Percentiles rank a stretch among this genome's conserved stretches.
These are phyloP conservation scores for Pseudopyrenochaeta lycopersici DNA, from an alignment of 2,329 filamentous ascomycete genomes.

Conservation along the genomic window DNA sequence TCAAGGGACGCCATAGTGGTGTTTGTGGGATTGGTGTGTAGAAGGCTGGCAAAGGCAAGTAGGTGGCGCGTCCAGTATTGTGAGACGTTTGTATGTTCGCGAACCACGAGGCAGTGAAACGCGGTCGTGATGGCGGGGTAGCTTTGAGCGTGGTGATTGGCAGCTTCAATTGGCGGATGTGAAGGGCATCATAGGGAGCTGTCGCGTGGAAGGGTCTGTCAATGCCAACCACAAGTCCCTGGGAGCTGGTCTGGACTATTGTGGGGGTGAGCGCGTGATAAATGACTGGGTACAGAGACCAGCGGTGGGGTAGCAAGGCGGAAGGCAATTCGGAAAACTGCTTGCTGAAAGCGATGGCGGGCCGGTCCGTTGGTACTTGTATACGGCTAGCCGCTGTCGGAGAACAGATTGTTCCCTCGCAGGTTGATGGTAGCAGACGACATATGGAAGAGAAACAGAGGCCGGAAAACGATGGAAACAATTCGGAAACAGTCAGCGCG, in stretches of 20 bases:
- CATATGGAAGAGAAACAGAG: slow-evolving; percentile 41
- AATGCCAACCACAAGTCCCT: slow-evolving; percentile 12
- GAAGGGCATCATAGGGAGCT: slow-evolving; percentile 30
- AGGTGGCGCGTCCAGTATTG: slow-evolving; percentile 16
- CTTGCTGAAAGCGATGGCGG: slow-evolving; percentile 33
- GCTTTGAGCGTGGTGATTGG: slow-evolving; percentile 18
- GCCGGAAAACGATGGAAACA: slow-evolving; percentile 21
- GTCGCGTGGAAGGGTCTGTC: slow-evolving; percentile 14
- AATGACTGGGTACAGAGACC: slow-evolving; percentile 19
- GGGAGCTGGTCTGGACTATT: slow-evolving; percentile 16
- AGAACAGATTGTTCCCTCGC: slow-evolving; percentile 48
- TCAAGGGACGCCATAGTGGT: slow-evolving; percentile 73
- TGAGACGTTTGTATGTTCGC: slow-evolving; percentile 7
- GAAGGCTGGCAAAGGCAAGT: neutral
- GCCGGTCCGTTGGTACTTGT: slow-evolving; percentile 31
- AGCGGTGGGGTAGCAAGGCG: slow-evolving; percentile 38
- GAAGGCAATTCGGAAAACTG: slow-evolving; percentile 9
- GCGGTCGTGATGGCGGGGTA: slow-evolving; percentile 31
- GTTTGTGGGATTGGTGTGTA: slow-evolving; percentile 1
- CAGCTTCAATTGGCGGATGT: slow-evolving; percentile 18
- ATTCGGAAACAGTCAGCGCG: slow-evolving; percentile 43
- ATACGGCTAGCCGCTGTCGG: slow-evolving; percentile 46
- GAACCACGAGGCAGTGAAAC: slow-evolving; percentile 5
- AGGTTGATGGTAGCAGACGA: slow-evolving; percentile 44
- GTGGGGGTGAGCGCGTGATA: slow-evolving; percentile 30